These are phyloP conservation scores for Xylaria cubensis DNA, from an alignment of 495 filamentous ascomycete species.

Conservation along the genomic window DNA sequence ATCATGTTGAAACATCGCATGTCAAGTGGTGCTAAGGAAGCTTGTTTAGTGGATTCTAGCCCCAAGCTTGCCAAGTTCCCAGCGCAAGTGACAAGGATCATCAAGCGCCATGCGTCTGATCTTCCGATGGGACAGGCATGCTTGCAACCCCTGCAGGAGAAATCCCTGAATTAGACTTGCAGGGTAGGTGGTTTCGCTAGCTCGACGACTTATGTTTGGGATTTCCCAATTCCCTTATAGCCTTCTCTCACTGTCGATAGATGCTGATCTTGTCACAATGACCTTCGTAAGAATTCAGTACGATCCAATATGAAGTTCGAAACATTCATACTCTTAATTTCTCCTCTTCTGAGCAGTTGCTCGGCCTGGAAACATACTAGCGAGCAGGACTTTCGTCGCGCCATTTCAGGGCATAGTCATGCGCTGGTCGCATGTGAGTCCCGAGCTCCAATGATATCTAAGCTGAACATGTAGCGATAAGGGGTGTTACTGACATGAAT, in stretches of 20 bases:
- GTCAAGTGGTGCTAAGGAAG: constrained; percentile 12
- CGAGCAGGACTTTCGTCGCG: constrained; percentile 39
- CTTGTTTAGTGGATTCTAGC: constrained; percentile 35
- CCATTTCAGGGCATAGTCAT: constrained; percentile 41
- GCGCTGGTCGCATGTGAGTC: constrained; percentile 56
- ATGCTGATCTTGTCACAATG: neutral
- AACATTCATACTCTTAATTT: constrained; percentile 27
- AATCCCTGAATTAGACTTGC: constrained; percentile 21
- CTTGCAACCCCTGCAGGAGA: constrained; percentile 19
- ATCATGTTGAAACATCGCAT: constrained; percentile 20
- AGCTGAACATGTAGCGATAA: neutral
- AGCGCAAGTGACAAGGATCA: constrained; percentile 26
- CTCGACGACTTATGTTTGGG: neutral
- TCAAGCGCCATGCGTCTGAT: constrained; percentile 23
- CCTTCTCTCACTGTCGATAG: neutral
- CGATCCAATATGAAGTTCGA: constrained; percentile 34
- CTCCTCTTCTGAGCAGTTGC: constrained; percentile 24
- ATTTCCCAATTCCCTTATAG: neutral
- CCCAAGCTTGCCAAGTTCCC: constrained; percentile 17
- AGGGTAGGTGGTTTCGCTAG: constrained; percentile 33
- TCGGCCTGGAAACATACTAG: constrained; percentile 47
- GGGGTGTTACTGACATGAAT: neutral
- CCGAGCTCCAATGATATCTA: neutral
- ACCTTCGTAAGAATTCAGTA: neutral
- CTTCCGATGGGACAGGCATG: neutral